Evolutionary conservation across 768 basidiomycete species (phyloP).

Genomic region (Russula sp.): DNA sequence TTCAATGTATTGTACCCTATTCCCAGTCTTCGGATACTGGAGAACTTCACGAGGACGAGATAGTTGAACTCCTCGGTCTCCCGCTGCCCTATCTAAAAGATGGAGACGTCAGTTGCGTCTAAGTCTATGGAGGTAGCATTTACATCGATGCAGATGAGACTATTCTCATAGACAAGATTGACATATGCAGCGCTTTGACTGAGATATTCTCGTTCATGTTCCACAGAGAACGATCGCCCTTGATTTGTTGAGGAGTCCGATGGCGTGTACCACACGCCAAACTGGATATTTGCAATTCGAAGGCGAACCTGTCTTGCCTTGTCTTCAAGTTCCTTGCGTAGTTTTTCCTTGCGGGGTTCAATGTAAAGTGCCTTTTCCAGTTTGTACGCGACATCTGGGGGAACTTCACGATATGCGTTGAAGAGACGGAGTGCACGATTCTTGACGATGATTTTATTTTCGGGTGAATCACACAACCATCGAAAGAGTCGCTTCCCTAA

Average conservation of each 20-base stretch:
- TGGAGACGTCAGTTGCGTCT: neutral
- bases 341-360: conserved; percentile 29
- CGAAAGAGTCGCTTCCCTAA: conserved; percentile 44
- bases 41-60: conserved; percentile 16
- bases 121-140: conserved; percentile 16
- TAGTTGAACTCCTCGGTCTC: conserved; percentile 14
- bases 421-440: conserved; percentile 26
- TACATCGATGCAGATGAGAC: conserved; percentile 57
- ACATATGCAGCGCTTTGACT: conserved; percentile 47
- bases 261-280: conserved; percentile 50
- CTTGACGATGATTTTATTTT: conserved; percentile 25
- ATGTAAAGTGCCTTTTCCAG: conserved; percentile 32
- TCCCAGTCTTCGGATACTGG: conserved; percentile 18
- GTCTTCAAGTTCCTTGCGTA: conserved; percentile 21
- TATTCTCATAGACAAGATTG: conserved; percentile 62
- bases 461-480: conserved; percentile 34
- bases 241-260: conserved; percentile 24
- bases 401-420: conserved; percentile 9
- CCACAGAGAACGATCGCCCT: conserved; percentile 50
- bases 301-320: conserved; percentile 41
- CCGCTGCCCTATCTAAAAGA: conserved; percentile 13
- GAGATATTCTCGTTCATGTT: conserved; percentile 54
- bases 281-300: conserved; percentile 57
- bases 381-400: conserved; percentile 10
- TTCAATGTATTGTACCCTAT: neutral